Base-by-base conservation (phyloP, 495 filamentous ascomycete species). In the Neurospora pannonica region DNA sequence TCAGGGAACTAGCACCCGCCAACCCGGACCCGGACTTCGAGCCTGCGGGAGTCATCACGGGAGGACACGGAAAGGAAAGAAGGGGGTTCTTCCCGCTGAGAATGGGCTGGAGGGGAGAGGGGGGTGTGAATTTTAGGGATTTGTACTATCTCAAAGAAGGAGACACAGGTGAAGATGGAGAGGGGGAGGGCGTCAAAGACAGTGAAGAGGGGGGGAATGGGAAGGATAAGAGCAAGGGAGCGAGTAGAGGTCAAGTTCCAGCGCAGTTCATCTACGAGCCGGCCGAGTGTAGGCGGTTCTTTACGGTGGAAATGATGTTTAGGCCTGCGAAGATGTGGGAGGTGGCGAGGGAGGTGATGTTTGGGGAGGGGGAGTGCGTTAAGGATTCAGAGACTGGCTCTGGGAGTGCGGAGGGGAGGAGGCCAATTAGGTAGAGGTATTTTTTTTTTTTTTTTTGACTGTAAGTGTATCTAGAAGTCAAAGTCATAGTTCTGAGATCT, bases 281-380 rank as follows among this genome's bases (percentile, higher is more conserved):
- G 0, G 71, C 71, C 1, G 71, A 21, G 4, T 72, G 71, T 62
- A 17, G 42, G 1, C 9, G 39, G 71, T 72, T 72, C 19, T 67
- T 72, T 17, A 72, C 71, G 38, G 40, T 15, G 38, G 71, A 72
- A 3, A 72, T 60, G 31, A 31, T 72, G n/a, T 34, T 72, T 6
- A 24, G 71, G 39, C 71, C 71, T 6, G 71, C n/a, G 0, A 34
- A 5, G 31, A 46, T 36, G 71, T 72, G 71, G 71, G 21, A 34
- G 31, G 71, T 36, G 6, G 40, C 71, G 31, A 43, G 38, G 24
- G 71, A 31, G 71, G 71, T 43, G 28, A 46, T 72, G 39, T 72
- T 21, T 42, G 37, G 38, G 1, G 42, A 31, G 6, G 74, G 72
- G 8, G 76, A 69, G 40, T 79, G 78, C 31, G 78, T 78, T 19